Evolutionary conservation across 305 asterid genomes (phyloP), one percentile per base, ranked within the genome.

Genomic region (Stenogyne calaminthoides): DNA sequence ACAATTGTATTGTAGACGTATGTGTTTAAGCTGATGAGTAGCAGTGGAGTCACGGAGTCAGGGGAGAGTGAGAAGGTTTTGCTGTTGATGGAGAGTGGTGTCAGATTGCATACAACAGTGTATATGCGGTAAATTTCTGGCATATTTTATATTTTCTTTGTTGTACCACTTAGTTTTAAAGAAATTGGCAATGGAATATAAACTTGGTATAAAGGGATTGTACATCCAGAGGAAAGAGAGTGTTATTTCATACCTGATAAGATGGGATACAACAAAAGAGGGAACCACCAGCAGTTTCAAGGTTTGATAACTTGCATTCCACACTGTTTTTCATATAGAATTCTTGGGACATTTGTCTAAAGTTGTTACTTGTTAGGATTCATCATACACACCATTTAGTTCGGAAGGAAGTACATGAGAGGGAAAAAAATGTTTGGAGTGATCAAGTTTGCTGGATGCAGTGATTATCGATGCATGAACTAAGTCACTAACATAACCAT

Each of bases 41-140:
- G 99, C 81, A 95, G 99, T 68, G 98, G 99, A 63, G 82, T 83
- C 72, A 95, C 97, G 4, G 96, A 92, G 75, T 95, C 99, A 0
- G 98, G 99, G 74, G 98, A 95, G 86, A 95, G 98, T 69, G 99
- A 95, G 82, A 95, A 95, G 86, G 95, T 87, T 54, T 77, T 95
- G 79, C 74, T 95, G 81, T 82, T 95, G 88, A 88, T 95, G 98
- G 99, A 95, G 78, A 95, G 98, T 80, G 99, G 99, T 52, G 88
- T 85, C 78, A 84, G 99, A 75, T 77, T 95, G 88, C 99, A 95
- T 78, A 90, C 97, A 70, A 95, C 99, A 20, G 99, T 83, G 58
- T 95, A 92, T 88, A 86, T 89, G 82, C 80, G 99, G 98, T 94
- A 82, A 79, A 36, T 27, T 52, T 63, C 66, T 69, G 1, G 65